Evolutionary conservation across 2,329 filamentous ascomycete genomes (phyloP), one percentile per base, ranked within the genome.

Genomic region (Cordyceps cateniannulata): DNA sequence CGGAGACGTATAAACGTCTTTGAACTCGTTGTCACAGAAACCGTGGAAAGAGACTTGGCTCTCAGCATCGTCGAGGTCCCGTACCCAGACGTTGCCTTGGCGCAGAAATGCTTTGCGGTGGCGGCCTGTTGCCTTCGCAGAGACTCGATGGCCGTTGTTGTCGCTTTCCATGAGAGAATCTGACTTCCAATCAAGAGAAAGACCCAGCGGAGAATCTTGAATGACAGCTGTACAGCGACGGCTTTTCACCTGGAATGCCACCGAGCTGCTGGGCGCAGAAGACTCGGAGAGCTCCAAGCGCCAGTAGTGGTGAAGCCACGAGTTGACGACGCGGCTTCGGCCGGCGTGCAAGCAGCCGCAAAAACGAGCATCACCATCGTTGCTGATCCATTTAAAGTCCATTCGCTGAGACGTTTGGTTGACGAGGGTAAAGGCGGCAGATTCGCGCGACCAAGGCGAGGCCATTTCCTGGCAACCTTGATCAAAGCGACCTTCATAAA

Each of bases 341-440:
- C 22, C 52, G 18, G 20, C 29, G 3, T 55, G 54, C 22, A 53
- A 52, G 12, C 14, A 42, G 20, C 50, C 53, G 20, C 66, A 69
- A 16, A 57, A 61, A 1, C 59, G 32, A 14, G 65, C 25, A 8
- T 66, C 64, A 2, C 61, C 64, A 4, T 65, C 29, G 61, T 65
- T 67, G 48, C 66, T 63, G 20, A 71, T 66, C 67, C 69, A 71
- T 6, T 62, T 66, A 22, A 64, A 60, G 5, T 58, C 62, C 22
- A 71, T 50, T 10, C 56, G 51, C 5, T 51, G 60, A 1, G 62
- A 61, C 1, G 66, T 70, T 0, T 63, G 65, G 49, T 71, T 71
- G 52, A 68, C 55, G n/a, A 71, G 66, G 10, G 64, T 65, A 22
- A 69, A 53, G 0, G 62, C 62, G 20, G 65, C 63, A 27, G 38